These are phyloP conservation scores for Angomonas ambiguus DNA, from an alignment of 208 protist species.

Conservation along the genomic window DNA sequence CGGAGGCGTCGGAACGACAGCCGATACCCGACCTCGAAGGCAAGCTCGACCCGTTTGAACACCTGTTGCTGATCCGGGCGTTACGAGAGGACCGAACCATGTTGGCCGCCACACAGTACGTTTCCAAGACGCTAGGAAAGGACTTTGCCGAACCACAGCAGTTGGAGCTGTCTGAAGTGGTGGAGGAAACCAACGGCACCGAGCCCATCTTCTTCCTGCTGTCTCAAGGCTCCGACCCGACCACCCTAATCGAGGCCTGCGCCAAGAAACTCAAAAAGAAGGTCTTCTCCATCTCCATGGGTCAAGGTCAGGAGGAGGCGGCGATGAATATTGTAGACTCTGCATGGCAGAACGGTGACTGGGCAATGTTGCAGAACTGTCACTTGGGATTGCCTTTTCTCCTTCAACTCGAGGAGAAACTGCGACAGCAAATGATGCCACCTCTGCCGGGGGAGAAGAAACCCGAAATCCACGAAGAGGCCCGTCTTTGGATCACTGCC, in stretches of 20 bases:
- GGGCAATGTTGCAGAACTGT: slow-evolving; percentile 97
- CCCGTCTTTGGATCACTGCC: slow-evolving; percentile 95
- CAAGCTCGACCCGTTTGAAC: slow-evolving; percentile 91
- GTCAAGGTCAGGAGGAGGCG: slow-evolving; percentile 96
- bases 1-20: slow-evolving; percentile 89
- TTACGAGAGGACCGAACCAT: slow-evolving; percentile 95
- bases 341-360: slow-evolving; percentile 87
- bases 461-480: slow-evolving; percentile 87
- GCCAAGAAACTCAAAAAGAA: slow-evolving; percentile 95
- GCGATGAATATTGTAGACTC: slow-evolving; percentile 89
- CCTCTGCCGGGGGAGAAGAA: slow-evolving; percentile 69
- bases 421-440: slow-evolving; percentile 77
- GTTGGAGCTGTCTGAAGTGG: slow-evolving; percentile 85
- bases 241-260: slow-evolving; percentile 91
- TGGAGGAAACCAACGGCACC: slow-evolving; percentile 83
- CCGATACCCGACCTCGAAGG: slow-evolving; percentile 91
- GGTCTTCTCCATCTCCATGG: slow-evolving; percentile 97
- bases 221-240: slow-evolving; percentile 96
- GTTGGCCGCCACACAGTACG: slow-evolving; percentile 92
- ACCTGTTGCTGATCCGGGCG: slow-evolving; percentile 93
- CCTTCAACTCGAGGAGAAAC: slow-evolving; percentile 85
- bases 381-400: slow-evolving; percentile 94
- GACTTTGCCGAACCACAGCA: slow-evolving; percentile 90
- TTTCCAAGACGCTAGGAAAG: slow-evolving; percentile 88
- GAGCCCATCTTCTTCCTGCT: slow-evolving; percentile 96